Percentiles rank a stretch among this genome's conserved stretches.
Conservation (phyloP, 306 rosid genomes). For the Carpinus fangiana region DNA sequence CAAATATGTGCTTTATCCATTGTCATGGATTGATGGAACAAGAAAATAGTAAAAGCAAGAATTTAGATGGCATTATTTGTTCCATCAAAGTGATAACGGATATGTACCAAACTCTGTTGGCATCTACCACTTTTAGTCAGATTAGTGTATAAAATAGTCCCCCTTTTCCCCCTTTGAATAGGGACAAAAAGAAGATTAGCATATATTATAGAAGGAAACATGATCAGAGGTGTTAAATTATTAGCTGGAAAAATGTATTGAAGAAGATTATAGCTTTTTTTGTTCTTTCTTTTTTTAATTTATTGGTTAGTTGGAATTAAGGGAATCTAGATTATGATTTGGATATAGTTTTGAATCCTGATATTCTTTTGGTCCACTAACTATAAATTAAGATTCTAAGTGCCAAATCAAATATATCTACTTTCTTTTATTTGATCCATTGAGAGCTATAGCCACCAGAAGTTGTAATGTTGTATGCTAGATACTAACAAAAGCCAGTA, state of each 20-base stretch:
- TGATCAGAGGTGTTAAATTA: not conserved
- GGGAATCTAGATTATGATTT: constrained; percentile 23
- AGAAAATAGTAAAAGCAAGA: not conserved
- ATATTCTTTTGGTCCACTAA: constrained; percentile 20
- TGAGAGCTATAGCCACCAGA: not conserved
- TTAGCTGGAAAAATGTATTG: not conserved
- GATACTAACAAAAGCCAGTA: no score
- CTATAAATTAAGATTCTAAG: not conserved
- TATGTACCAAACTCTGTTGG: not conserved
- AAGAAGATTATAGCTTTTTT: constrained; percentile 1
- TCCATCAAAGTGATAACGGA: not conserved
- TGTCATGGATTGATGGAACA: not conserved
- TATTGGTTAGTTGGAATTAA: constrained; percentile 1
- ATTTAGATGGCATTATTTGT: not conserved
- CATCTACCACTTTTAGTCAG: not conserved
- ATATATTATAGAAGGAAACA: not conserved
- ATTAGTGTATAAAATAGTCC: not conserved
- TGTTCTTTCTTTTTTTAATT: not conserved
- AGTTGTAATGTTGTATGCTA: not conserved
- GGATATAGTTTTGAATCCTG: constrained; percentile 7
- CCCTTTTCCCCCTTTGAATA: no score
- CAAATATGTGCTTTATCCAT: not conserved
- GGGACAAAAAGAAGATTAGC: not conserved
- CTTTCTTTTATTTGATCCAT: not conserved
- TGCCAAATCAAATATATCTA: not conserved